These are phyloP conservation scores for Limtongia smithiae DNA, from an alignment of 805 yeast species.

Conservation along the genomic window DNA sequence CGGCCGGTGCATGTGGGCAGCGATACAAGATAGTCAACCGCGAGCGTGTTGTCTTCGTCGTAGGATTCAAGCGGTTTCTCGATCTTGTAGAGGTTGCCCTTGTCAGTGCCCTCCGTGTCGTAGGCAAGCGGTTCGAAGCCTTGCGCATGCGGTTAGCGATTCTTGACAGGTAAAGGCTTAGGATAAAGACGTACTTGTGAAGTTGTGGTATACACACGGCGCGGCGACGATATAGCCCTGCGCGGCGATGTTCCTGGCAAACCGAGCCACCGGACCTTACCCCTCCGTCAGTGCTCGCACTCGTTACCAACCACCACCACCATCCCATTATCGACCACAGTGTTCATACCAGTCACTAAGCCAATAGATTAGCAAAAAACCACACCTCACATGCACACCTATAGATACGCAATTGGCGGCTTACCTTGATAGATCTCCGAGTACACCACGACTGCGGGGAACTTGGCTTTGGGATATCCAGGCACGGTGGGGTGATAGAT, in stretches of 20 bases:
- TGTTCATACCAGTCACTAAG: slow-evolving; percentile 14
- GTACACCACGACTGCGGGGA: slow-evolving; percentile 76
- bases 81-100: slow-evolving; percentile 64
- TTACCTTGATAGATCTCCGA: slow-evolving; percentile 74
- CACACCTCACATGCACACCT: neutral
- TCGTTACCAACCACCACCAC: neutral
- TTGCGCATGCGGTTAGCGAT: neutral
- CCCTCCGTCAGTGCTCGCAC: too few relatives aligned
- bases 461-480: slow-evolving; percentile 72
- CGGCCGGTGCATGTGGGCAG: slow-evolving; percentile 65
- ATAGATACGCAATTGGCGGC: too few relatives aligned
- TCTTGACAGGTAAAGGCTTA: neutral
- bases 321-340: neutral
- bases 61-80: slow-evolving; percentile 66
- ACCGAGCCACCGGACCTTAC: slow-evolving; percentile 73
- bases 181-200: slow-evolving; percentile 40
- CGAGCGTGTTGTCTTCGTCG: slow-evolving; percentile 66
- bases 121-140: slow-evolving; percentile 61
- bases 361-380: neutral
- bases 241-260: slow-evolving; percentile 74
- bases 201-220: slow-evolving; percentile 77
- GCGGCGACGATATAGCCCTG: slow-evolving; percentile 77
- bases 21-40: slow-evolving; percentile 57
- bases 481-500: slow-evolving; percentile 65
- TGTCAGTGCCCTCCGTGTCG: slow-evolving; percentile 70